Conservation (phyloP, 208 protist species). For the Leishmania braziliensis region DNA sequence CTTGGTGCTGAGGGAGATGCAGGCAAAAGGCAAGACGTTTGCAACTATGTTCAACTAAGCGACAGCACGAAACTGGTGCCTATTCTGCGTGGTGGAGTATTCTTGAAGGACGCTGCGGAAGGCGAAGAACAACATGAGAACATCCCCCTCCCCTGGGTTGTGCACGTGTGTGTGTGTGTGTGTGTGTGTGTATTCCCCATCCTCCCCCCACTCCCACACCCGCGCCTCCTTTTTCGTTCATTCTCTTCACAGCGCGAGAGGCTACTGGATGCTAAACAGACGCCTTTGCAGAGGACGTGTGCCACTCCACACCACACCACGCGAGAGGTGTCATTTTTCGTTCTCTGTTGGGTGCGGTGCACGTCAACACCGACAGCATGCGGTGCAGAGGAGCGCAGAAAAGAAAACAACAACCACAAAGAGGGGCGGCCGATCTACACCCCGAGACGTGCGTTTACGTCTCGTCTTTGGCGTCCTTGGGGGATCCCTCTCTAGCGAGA, state of each 20-base stretch:
- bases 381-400: background rate
- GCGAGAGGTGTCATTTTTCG: background rate
- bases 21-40: constrained; percentile 51
- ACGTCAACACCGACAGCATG: background rate
- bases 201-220: background rate
- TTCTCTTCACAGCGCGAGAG: background rate
- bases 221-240: background rate
- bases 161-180: background rate
- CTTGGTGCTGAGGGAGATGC: constrained; percentile 49
- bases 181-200: background rate
- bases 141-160: background rate
- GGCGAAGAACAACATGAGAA: background rate
- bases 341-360: constrained; percentile 1
- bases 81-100: background rate
- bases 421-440: no score
- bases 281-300: background rate
- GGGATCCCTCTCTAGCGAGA: no score
- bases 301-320: background rate
- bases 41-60: constrained; percentile 20
- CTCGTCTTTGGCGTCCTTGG: no score
- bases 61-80: background rate
- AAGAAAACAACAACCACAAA: background rate
- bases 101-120: background rate
- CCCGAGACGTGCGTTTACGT: no score
- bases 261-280: background rate